Conservation (phyloP, 495 filamentous ascomycete genomes). For the Penicillium goetzii region DNA sequence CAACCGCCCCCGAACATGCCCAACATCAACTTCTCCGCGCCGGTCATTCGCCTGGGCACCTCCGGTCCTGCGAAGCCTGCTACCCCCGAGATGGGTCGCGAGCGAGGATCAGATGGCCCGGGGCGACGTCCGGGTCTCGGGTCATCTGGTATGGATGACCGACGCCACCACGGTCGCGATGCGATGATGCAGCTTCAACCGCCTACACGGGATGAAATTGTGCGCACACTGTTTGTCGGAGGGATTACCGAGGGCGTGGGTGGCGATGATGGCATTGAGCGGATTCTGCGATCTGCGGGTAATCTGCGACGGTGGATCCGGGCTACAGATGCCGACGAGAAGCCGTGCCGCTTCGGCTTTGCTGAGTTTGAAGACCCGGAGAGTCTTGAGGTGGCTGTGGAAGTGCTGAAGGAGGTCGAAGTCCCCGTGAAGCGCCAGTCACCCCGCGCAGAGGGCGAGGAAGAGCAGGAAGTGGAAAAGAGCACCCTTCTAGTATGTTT, state of each 20-base stretch:
- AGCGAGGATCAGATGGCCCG: constrained; percentile 49
- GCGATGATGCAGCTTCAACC: constrained; percentile 78
- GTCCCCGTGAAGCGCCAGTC: constrained; percentile 78
- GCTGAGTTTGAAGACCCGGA: constrained; percentile 95
- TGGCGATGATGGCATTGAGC: constrained; percentile 82
- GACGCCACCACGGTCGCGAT: constrained; percentile 71
- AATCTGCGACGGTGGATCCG: constrained; percentile 83
- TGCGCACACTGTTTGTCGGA: constrained; percentile 87
- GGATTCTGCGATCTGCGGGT: constrained; percentile 76
- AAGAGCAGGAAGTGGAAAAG: constrained; percentile 68
- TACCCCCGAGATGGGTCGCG: constrained; percentile 54
- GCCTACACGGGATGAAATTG: constrained; percentile 86
- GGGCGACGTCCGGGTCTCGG: constrained; percentile 72
- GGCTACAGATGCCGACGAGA: constrained; percentile 78
- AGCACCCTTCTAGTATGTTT: constrained; percentile 60
- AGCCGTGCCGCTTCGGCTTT: constrained; percentile 89
- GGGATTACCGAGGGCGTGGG: constrained; percentile 78
- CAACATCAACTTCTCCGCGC: constrained; percentile 97
- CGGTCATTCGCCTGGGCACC: constrained; percentile 89
- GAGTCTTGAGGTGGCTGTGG: constrained; percentile 82
- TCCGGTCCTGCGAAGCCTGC: constrained; percentile 68
- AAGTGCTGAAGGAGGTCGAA: constrained; percentile 83
- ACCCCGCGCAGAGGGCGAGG: constrained; percentile 49
- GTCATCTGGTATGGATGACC: constrained; percentile 64
- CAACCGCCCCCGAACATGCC: constrained; percentile 91